Evolutionary conservation across 2,329 filamentous ascomycete genomes (phyloP).

Genomic region (Ceratocystis diversiconidia): DNA sequence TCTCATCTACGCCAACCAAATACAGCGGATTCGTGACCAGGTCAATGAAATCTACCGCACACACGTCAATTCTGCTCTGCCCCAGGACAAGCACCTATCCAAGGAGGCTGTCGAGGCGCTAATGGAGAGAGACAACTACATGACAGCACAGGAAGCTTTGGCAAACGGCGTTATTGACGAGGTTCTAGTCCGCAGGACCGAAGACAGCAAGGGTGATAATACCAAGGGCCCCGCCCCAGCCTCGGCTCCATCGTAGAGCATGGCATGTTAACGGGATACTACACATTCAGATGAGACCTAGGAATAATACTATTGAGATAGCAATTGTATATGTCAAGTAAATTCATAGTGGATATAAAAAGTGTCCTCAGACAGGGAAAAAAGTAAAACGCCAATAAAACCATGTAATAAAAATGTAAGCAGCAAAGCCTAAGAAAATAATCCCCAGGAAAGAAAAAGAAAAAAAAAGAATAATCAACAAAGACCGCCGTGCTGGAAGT

Average conservation of each 20-base stretch:
- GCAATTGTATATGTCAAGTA: neutral
- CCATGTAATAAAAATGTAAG: neutral
- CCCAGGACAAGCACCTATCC: slow-evolving; percentile 59
- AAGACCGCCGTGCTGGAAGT: neutral
- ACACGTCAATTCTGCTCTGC: slow-evolving; percentile 68
- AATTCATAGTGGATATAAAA: slow-evolving; percentile 1
- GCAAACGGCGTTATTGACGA: slow-evolving; percentile 87
- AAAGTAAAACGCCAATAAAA: neutral
- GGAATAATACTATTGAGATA: neutral
- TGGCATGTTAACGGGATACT: neutral
- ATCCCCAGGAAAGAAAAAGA: neutral
- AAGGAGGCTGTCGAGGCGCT: slow-evolving; percentile 71
- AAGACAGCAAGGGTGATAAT: neutral
- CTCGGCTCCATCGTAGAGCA: neutral
- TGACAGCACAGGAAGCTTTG: slow-evolving; percentile 75
- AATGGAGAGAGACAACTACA: slow-evolving; percentile 94
- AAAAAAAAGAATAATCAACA: neutral
- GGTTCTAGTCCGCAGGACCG: slow-evolving; percentile 40
- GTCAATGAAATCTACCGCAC: slow-evolving; percentile 79
- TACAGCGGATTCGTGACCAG: slow-evolving; percentile 69
- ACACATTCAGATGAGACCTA: neutral
- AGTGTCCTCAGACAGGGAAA: neutral
- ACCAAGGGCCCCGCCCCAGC: neutral
- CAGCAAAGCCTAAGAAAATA: neutral
- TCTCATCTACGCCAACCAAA: slow-evolving; percentile 93